These are phyloP conservation scores for Chrysoporthe deuterocubensis DNA, from an alignment of 2,329 filamentous ascomycete genomes.

Conservation along the genomic window DNA sequence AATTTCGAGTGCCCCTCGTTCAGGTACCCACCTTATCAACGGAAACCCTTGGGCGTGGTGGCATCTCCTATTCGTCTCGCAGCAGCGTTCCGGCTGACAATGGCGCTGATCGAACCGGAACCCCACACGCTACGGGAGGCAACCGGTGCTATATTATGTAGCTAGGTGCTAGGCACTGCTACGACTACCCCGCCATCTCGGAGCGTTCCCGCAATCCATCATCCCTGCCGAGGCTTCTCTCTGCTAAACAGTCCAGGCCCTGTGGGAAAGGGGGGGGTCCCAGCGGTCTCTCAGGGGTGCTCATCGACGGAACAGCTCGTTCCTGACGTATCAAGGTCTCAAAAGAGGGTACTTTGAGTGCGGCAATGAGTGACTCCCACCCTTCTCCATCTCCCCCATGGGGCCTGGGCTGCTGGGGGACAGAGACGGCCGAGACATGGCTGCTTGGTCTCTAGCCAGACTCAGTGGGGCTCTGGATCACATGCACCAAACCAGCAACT, in stretches of 20 bases:
- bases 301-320: not conserved
- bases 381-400: not conserved
- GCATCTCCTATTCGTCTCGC: not conserved
- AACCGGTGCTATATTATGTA: not conserved
- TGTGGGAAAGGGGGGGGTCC: not conserved
- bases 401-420: not conserved
- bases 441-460: no score
- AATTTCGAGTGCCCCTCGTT: not conserved
- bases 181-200: constrained; percentile 13
- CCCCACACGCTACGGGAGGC: not conserved
- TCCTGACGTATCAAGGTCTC: not conserved
- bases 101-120: not conserved
- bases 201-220: constrained; percentile 7
- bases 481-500: not conserved
- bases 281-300: not conserved
- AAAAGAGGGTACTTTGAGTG: not conserved
- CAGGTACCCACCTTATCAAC: not conserved
- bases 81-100: not conserved
- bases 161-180: not conserved
- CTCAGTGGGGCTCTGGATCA: not conserved
- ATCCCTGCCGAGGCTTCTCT: not conserved
- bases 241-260: not conserved
- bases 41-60: not conserved
- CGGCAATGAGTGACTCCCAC: not conserved
- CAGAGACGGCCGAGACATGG: not conserved